Evolutionary conservation across 306 rosid genomes (phyloP), one percentile per base, ranked within the genome.

Genomic region (Quercus agrifolia): DNA sequence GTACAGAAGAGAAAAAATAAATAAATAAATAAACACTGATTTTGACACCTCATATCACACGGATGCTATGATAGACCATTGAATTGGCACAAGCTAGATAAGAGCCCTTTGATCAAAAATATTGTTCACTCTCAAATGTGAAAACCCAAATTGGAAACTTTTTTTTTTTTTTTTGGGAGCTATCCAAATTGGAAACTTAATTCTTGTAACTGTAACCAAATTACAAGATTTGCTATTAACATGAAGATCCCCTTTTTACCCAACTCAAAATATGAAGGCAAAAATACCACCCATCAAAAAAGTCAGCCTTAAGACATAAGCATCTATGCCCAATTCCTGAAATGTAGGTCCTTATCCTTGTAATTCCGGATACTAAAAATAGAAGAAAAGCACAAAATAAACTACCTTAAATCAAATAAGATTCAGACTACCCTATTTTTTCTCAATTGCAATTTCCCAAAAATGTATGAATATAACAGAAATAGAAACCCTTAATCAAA

Each of bases 361-460:
- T 57, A 58, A 78, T 38, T 41, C n/a, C 17, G 17, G 25, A 44
- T 20, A 6, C 79, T 74, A 66, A 64, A 55, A 66, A 56, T 74
- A 74, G 78, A 70, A 79, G 78, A 70, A 79, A 33, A 4, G 25
- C 25, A 69, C 7, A 61, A 61, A 4, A 15, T 33, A 68, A 49
- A 68, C 69, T 23, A 4, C 63, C 55, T 28, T 21, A 15, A 79
- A 56, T 19, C 59, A 19, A 51, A 51, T 30, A 17, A 59, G 44
- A 56, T 20, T 27, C n/a, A 59, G 56, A 30, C 11, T 31, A 12
- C 35, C 18, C 19, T 12, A 49, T 28, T 4, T 56, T 71, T n/a
- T 57, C 41, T 27, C 18, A 59, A 18, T 15, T 51, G 13, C 64
- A 46, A 46, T 79, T 73, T 21, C 64, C 82, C 35, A 27, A 31